Evolutionary conservation across 1,284 basidiomycete species (phyloP), one percentile per base, ranked within the genome.

Genomic region (Pseudozyma sp.): DNA sequence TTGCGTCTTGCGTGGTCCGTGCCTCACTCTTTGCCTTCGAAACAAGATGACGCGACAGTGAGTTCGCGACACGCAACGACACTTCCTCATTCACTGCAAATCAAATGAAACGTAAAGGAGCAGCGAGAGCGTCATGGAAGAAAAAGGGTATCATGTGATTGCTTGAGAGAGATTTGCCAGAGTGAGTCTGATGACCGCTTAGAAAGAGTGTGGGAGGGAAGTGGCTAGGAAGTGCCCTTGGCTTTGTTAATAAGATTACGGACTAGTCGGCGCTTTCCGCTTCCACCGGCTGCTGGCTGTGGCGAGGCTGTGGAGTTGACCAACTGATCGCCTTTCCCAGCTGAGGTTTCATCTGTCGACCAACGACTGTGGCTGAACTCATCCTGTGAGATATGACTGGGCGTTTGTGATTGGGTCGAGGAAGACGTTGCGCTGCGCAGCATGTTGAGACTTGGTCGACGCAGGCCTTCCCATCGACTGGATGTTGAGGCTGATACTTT

Each of bases 401-500:
- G 62, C 25, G 66, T 66, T 35, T 70, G 67, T 11, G 67, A 70
- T 11, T 55, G 48, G 19, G 58, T 60, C 40, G 62, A 69, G 21
- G 67, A 70, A 9, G 62, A 62, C 16, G 71, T 70, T 6, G 59
- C 62, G 18, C 59, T 66, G 8, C 71, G 66, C 6, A 70, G 51
- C 62, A 70, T 69, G 40, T 69, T 75, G 39, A 75, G 47, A 51
- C 62, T 70, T 11, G 68, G 72, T 47, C 72, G 48, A n/a, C 64
- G 48, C 39, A 66, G 21, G 6, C 54, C 60, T 16, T 74, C 71
- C 71, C 70, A 70, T 3, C 59, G 67, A 61, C 48, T 44, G 10
- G 48, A 54, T 4, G 56, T 38, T 10, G 55, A 48, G 12, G 39
- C 48, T 42, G 18, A 21, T 3, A n/a, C 10, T 16, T 53, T 65